Evolutionary conservation across 2,329 filamentous ascomycete species (phyloP), one percentile per base, ranked within the genome.

Genomic region (Alternaria consortialis): DNA sequence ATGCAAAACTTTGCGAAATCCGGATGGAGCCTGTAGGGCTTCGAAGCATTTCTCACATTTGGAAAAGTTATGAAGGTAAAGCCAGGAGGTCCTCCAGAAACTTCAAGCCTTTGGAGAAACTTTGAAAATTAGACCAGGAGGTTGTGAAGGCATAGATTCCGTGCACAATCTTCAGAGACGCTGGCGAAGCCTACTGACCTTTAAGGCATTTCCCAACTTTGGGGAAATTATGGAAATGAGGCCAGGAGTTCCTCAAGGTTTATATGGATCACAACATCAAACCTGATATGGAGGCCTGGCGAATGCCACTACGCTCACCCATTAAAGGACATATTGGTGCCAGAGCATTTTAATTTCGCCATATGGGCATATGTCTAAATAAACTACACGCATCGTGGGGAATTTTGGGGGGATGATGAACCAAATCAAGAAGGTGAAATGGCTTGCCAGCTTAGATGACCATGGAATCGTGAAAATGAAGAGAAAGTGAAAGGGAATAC

Each of bases 341-440:
- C 51, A 51, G 62, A 60, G 53, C 50, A 57, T 62, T 62, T 6
- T 62, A 29, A 65, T 64, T 66, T 63, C 47, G 58, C 64, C 48
- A 43, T 43, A 55, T 52, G 36, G 50, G 56, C 63, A 50, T 60
- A 56, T 58, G 54, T 53, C 42, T 47, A 36, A 52, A 17, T 46
- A 36, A 27, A 53, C 44, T 42, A 54, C 47, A 64, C 58, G 58
- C 50, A 65, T 57, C 37, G 47, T 50, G 31, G 31, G 31, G 20
- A 36, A 50, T 56, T 51, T 50, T 48, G 27, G 34, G 27, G 20
- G 17, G 51, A 42, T 25, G 15, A n/a, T 37, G 20, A 56, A 17
- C 9, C 32, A 31, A 47, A 17, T 29, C 15, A 31, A 6, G 23
- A 46, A 46, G 42, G 25, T 4, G 5, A 46, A 46, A 46, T 46